A percentile compares a stretch with the other conserved stretches of the same genome.
phyloP scores from a whole-genome alignment of 2,329 filamentous ascomycete species.

The Curvularia lunata region DNA sequence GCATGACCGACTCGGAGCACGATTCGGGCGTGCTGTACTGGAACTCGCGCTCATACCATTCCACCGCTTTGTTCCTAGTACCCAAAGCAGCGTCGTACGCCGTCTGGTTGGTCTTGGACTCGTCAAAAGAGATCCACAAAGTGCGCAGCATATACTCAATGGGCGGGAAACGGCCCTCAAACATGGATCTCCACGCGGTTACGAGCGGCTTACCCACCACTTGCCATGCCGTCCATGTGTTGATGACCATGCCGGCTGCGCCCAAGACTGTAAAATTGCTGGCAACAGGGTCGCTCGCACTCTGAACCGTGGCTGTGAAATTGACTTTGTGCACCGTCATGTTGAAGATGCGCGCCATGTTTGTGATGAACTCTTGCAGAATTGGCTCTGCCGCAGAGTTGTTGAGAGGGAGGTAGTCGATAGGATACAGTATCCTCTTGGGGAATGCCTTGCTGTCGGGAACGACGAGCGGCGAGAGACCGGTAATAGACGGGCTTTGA shows the following conservation, averaged over 20 bases:
- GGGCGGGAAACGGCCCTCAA: conserved; percentile 50
- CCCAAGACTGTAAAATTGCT: conserved; percentile 42
- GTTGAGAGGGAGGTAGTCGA: conserved; percentile 51
- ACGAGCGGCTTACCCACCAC: conserved; percentile 45
- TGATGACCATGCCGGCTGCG: conserved; percentile 42
- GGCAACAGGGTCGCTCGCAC: conserved; percentile 31
- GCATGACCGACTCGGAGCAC: conserved; percentile 51
- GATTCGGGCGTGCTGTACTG: conserved; percentile 48
- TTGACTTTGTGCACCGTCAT: conserved; percentile 50
- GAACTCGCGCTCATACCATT: conserved; percentile 49
- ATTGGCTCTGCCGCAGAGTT: conserved; percentile 50
- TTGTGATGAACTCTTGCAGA: conserved; percentile 48
- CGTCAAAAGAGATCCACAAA: conserved; percentile 38
- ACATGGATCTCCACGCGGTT: conserved; percentile 40
- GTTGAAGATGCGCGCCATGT: conserved; percentile 46
- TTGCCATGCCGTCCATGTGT: conserved; percentile 44
- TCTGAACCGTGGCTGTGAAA: conserved; percentile 44
- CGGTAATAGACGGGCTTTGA: conserved; percentile 47
- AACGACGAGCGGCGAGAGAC: conserved; percentile 46
- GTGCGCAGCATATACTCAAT: conserved; percentile 48
- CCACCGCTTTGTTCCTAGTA: conserved; percentile 44
- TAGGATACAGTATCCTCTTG: conserved; percentile 50
- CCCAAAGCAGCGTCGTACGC: conserved; percentile 28
- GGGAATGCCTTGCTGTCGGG: conserved; percentile 47
- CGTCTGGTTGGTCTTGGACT: conserved; percentile 25